These are phyloP conservation scores for Penicillium salamii DNA, from an alignment of 495 filamentous ascomycete genomes.

Conservation along the genomic window DNA sequence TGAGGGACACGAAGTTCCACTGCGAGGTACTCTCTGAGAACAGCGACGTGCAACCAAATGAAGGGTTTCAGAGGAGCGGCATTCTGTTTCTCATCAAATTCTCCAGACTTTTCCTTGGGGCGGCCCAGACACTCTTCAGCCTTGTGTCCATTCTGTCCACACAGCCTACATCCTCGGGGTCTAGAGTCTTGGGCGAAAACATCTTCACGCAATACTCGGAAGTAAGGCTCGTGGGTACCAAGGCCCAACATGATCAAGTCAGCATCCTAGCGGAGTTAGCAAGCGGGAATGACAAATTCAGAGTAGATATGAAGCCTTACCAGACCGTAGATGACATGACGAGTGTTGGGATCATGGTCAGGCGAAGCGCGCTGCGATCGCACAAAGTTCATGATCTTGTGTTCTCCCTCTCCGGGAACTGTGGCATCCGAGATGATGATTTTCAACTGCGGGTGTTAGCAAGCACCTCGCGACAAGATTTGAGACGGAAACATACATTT, in stretches of 20 bases:
- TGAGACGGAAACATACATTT: slow-evolving; percentile 1
- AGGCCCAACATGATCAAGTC: slow-evolving; percentile 99
- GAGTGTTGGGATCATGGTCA: slow-evolving; percentile 93
- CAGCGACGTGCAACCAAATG: slow-evolving; percentile 94
- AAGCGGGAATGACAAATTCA: neutral
- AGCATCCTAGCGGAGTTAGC: slow-evolving; percentile 60
- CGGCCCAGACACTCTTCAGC: slow-evolving; percentile 79
- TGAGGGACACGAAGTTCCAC: slow-evolving; percentile 80
- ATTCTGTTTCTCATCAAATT: slow-evolving; percentile 81
- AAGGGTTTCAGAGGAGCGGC: slow-evolving; percentile 75
- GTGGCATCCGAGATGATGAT: slow-evolving; percentile 98
- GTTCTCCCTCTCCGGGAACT: slow-evolving; percentile 96
- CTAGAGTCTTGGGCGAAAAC: slow-evolving; percentile 90
- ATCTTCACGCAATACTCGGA: slow-evolving; percentile 94
- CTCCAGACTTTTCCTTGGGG: slow-evolving; percentile 78
- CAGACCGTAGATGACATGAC: slow-evolving; percentile 91
- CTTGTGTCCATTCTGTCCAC: slow-evolving; percentile 87
- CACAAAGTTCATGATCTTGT: slow-evolving; percentile 99
- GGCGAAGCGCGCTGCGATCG: slow-evolving; percentile 87
- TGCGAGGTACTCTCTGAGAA: slow-evolving; percentile 90
- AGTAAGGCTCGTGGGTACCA: slow-evolving; percentile 95
- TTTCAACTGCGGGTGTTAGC: slow-evolving; percentile 61
- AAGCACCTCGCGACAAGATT: neutral
- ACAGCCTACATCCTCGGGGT: slow-evolving; percentile 75
- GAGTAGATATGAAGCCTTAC: slow-evolving; percentile 23